Percentiles rank a stretch among this genome's conserved stretches.
Conservation (phyloP, 345 rosid genomes). For the Euclidium syriacum region DNA sequence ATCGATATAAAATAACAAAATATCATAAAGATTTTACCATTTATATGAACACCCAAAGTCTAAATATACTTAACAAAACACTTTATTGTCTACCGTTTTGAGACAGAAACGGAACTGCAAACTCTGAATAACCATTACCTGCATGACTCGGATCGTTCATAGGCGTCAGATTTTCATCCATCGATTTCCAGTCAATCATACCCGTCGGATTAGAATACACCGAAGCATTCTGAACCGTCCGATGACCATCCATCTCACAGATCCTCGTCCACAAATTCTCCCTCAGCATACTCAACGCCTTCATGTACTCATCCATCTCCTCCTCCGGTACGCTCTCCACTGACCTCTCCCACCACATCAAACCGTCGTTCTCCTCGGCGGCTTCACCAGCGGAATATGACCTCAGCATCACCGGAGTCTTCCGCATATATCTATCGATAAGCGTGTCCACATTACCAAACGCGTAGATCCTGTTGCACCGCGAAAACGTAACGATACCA, state of each 20-base stretch:
- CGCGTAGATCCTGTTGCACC: conserved; percentile 15
- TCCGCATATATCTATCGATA: conserved; percentile 11
- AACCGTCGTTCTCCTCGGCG: conserved; percentile 5
- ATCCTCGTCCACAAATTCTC: conserved; percentile 18
- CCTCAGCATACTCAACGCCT: conserved; percentile 8
- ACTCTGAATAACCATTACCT: conserved; percentile 3
- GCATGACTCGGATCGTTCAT: not conserved
- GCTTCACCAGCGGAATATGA: not conserved
- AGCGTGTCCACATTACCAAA: conserved; percentile 31
- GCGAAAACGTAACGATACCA: conserved; percentile 28
- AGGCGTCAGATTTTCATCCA: not conserved
- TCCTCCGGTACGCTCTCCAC: conserved; percentile 29
- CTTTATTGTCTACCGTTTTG: conserved; percentile 1
- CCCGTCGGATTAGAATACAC: conserved; percentile 1
- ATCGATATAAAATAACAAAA: too few species aligned
- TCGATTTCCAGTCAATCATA: not conserved
- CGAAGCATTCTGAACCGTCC: conserved; percentile 6
- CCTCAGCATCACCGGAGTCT: conserved; percentile 16
- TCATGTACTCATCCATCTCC: conserved; percentile 24
- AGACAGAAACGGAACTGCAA: not conserved
- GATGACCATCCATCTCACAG: conserved; percentile 7
- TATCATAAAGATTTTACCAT: too few species aligned
- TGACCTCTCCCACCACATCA: conserved; percentile 30
- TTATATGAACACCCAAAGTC: not conserved
- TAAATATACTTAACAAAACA: not conserved